These are phyloP conservation scores for Lactarius vividus DNA, from an alignment of 768 basidiomycete species.

Conservation along the genomic window DNA sequence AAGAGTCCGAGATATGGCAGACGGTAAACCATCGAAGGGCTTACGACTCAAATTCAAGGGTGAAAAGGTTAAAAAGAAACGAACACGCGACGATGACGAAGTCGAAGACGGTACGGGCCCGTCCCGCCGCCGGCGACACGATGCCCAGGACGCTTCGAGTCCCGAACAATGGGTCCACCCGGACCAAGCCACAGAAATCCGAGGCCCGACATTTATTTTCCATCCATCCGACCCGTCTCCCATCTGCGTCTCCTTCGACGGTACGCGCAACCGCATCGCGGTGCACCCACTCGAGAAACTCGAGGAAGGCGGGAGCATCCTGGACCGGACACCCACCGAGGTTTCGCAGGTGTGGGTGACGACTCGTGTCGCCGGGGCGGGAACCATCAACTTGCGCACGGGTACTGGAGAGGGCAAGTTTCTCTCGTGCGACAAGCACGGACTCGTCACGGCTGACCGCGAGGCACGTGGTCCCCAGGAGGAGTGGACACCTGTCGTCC, in stretches of 20 bases:
- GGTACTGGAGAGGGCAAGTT: conserved; percentile 90
- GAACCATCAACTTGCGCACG: conserved; percentile 82
- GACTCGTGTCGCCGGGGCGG: conserved; percentile 79
- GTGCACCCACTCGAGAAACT: conserved; percentile 63
- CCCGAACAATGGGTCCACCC: conserved; percentile 81
- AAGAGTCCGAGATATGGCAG: conserved; percentile 37
- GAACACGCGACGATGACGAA: conserved; percentile 56
- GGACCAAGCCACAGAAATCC: conserved; percentile 66
- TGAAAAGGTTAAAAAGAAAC: conserved; percentile 80
- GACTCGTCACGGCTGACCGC: conserved; percentile 76
- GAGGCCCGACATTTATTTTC: conserved; percentile 82
- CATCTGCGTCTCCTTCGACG: conserved; percentile 73
- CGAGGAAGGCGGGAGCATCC: conserved; percentile 47
- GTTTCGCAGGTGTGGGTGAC: conserved; percentile 91
- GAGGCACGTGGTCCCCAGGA: conserved; percentile 93
- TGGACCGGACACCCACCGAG: conserved; percentile 73
- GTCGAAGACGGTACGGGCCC: conserved; percentile 44
- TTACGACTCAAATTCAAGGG: conserved; percentile 84
- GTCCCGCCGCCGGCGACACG: conserved; percentile 46
- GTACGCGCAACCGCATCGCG: conserved; percentile 71
- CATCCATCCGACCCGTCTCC: conserved; percentile 81
- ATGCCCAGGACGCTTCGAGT: conserved; percentile 57
- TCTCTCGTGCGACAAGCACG: conserved; percentile 82
- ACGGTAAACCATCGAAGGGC: conserved; percentile 16
- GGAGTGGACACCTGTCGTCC: conserved; percentile 85